Base-by-base conservation (phyloP, 805 yeast species). In the Yarrowia deformans region DNA sequence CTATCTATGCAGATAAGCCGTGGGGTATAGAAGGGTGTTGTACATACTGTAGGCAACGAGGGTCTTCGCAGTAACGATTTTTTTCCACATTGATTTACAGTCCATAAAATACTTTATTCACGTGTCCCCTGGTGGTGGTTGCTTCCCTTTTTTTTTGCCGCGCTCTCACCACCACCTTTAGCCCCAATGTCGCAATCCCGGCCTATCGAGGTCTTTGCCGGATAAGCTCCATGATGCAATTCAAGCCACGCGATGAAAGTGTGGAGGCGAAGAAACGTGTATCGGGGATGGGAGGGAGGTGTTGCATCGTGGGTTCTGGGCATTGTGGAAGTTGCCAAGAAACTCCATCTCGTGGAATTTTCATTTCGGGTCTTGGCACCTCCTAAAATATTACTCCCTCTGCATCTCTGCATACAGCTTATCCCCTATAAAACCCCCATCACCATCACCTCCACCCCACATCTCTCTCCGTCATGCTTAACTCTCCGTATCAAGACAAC, bases 211-310 rank as follows among this genome's bases (percentile, higher is more conserved):
- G 48, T 55, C 63, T 16, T 29, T 56, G 18, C 43, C 18, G 13
- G 52, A 45, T 60, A 60, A 45, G 66, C 66, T 60, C 52, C 66
- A 60, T 60, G 66, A 60, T 60, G 66, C 66, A 60, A 60, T 60
- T 34, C 66, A 60, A 60, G 66, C 66, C 66, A 60, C 66, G 66
- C 66, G 52, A 42, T 49, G 42, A 56, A 48, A 48, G 16, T 39
- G 63, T 39, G 63, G 48, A 40, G 58, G 43, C 43, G 58, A 43
- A 3, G 23, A 19, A 19, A 54, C 34, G 45, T 54, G 56, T 34
- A 9, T 45, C 49, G 10, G 49, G 13, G 3, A 45, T n/a, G n/a
- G n/a, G n/a, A n/a, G n/a, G 7, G 29, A 16, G 32, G 49, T 45
- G 29, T 45, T 29, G 14, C 14, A 45, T 4, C 16, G 32, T 19